Base-by-base conservation (phyloP, 2,329 filamentous ascomycete species). In the Pestalotiopsis sp. region DNA sequence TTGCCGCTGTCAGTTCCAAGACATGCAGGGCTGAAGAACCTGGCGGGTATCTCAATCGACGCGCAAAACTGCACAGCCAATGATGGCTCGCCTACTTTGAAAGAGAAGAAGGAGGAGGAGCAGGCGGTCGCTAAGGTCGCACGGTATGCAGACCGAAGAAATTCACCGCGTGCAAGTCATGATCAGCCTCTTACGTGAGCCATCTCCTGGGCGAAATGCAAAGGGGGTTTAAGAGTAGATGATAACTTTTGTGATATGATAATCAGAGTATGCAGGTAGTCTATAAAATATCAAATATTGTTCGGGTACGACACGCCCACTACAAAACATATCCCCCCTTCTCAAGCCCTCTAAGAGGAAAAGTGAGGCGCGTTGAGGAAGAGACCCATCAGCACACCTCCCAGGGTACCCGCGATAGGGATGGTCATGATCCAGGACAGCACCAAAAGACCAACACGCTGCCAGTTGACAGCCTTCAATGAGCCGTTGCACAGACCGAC, bases 401-500 rank as follows among this genome's bases (percentile, higher is more conserved):
- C 87, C 9, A 90, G 75, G 3, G 84, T 87, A 20, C 88, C 88
- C 6, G 88, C 88, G 71, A 90, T 83, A 36, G 88, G 90, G 59
- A 92, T 89, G 2, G 88, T 92, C 74, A 84, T 80, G 75, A 92
- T 85, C 90, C 92, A 94, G 0, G 88, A 89, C 67, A 92, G 80
- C 64, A 92, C 73, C 69, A 94, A 78, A 7, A 93, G 87, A 57
- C 85, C 87, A 11, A 94, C 90, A 77, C 91, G 89, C 80, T 93
- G 88, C 82, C 86, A 94, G 86, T 94, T 94, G 74, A 94, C 89
- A 1, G 92, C 91, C 81, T 89, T 91, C 69, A 88, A 71, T 36
- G 86, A 90, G 41, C 91, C 91, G 77, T 93, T 94, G 85, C 91
- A 93, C 23, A 94, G 88, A 76, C 91, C 92, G 63, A 94, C 92